Base-by-base conservation (phyloP, 208 protist species). In the Spongospora subterranea region DNA sequence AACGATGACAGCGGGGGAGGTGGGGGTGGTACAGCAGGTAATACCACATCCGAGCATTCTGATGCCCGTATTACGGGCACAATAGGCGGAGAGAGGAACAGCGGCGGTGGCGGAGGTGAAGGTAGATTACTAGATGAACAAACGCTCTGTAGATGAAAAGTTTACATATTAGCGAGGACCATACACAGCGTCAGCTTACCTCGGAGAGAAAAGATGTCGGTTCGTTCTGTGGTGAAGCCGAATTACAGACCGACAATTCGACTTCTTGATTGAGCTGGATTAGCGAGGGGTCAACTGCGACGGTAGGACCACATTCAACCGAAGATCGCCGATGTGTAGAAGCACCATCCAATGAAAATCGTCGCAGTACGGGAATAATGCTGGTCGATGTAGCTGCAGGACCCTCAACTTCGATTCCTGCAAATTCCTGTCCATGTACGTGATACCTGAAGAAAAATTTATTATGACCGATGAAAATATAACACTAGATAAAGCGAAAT, bases 341-440 rank as follows among this genome's bases (percentile, higher is more conserved):
- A 32, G 54, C 54, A 65, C 20, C 20, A 17, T 17, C 54, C 54
- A 65, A 29, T 29, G 54, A 65, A 17, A 29, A 65, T 32, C 54
- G 54, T 32, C 54, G 54, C 17, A 29, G 54, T 17, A 65, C 29
- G 20, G 54, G 17, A 17, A 29, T 65, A 29, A 29, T 65, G 29
- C 20, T 17, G 20, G 29, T 32, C 54, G 54, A 65, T 65, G 20
- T 17, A 29, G 54, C 20, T 17, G 54, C 54, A 32, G 17, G 20
- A 29, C 17, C n/a, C 17, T 13, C 71, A 6, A 45, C 71, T 20
- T 82, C 71, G n/a, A n/a, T 43, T 35, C n/a, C 71, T 82, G 71
- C 71, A 43, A 82, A 82, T 43, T 82, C 71, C n/a, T 82, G 71
- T 6, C 71, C 71, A 43, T 39, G 71, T 39, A 82, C 71, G 71